Percentiles rank a stretch among this genome's conserved stretches.
phyloP scores from a whole-genome alignment of 768 basidiomycete species.

The Phallus indusiatus region DNA sequence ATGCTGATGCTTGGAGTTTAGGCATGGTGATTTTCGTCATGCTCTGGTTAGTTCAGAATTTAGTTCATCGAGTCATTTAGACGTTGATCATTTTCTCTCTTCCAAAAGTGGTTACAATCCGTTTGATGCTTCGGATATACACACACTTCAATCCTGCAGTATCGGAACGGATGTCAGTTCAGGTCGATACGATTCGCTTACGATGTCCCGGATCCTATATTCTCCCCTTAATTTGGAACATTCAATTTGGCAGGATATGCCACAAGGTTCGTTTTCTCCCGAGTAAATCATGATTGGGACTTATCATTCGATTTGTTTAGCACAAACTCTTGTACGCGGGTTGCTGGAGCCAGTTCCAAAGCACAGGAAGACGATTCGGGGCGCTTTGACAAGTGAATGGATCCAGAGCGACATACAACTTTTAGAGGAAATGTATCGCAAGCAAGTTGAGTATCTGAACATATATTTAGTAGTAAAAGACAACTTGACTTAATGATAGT shows the following conservation, averaged over 20 bases:
- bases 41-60: conserved; percentile 51
- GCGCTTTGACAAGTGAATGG: conserved; percentile 57
- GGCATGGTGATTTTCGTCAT: conserved; percentile 77
- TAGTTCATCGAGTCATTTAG: background rate
- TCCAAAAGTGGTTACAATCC: conserved; percentile 58
- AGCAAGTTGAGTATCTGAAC: conserved; percentile 30
- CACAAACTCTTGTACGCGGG: conserved; percentile 46
- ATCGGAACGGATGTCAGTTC: conserved; percentile 23
- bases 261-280: conserved; percentile 37
- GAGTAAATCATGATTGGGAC: conserved; percentile 1
- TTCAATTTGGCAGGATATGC: conserved; percentile 44
- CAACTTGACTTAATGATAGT: too few relatives aligned
- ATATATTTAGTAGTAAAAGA: too few relatives aligned
- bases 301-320: conserved; percentile 26
- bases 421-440: conserved; percentile 51
- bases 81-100: background rate
- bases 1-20: conserved; percentile 86
- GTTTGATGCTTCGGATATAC: conserved; percentile 48
- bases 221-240: conserved; percentile 49
- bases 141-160: conserved; percentile 13
- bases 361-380: conserved; percentile 52
- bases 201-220: conserved; percentile 62
- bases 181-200: conserved; percentile 41
- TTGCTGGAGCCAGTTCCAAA: conserved; percentile 51
- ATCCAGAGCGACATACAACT: conserved; percentile 53